Base-by-base conservation (phyloP, 225 moss, liverwort and hornwort species). In the Physcomitrellopsis africana region DNA sequence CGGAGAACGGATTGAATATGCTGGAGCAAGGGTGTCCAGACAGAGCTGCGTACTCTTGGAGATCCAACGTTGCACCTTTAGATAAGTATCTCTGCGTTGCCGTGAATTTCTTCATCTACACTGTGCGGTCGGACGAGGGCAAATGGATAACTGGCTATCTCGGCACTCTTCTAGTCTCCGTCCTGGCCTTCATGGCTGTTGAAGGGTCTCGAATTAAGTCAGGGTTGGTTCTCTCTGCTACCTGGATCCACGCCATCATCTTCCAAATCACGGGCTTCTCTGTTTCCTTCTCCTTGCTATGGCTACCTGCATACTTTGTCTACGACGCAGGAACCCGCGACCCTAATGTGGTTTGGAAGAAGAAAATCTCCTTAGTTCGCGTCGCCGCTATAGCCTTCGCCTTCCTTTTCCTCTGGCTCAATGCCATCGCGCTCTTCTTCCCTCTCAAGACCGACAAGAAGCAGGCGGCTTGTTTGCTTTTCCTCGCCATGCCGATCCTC, bases 141-240 rank as follows among this genome's bases (percentile, higher is more conserved):
- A 70, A 80, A 59, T 70, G 65, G 49, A 76, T 82, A 2, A 67
- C 78, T 3, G 89, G 86, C 10, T 89, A 89, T 49, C 63, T 78
- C 18, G 13, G 74, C 37, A 81, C 89, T 22, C 71, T 86, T 1
- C 2, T 75, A 10, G 53, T 80, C 32, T 80, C 89, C 37, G 86
- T 79, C 41, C 29, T 87, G 47, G 80, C 78, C 12, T 89, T 89
- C 76, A 89, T 84, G 86, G 89, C 83, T 1, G 89, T 89, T 26
- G 89, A 89, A 64, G 89, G 89, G 23, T 89, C 89, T 6, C 45
- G 89, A 49, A 17, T 81, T 19, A 80, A 73, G 65, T 61, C 89
- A 1, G 11, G 59, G 3, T 42, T 79, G 58, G 44, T 84, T 16
- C 59, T 89, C 18, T 84, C 89, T 42, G 17, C 65, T 26, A 66